Percentiles rank a stretch among this genome's conserved stretches.
These are phyloP conservation scores for Ormosia emarginata DNA, from an alignment of 306 rosid species.

Conservation along the genomic window DNA sequence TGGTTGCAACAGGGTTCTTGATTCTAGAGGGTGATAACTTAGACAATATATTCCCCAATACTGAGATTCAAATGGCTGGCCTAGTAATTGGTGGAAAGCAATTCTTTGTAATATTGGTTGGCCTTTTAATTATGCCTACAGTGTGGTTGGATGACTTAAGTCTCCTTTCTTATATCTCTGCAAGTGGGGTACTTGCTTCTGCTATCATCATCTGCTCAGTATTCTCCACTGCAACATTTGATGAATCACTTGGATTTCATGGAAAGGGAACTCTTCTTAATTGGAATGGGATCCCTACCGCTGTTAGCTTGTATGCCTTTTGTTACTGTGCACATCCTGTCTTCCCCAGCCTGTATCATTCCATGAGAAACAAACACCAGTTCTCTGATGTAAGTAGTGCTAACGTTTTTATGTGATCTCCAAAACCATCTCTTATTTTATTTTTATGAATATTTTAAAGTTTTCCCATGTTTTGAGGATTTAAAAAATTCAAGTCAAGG, in stretches of 20 bases:
- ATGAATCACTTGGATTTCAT: constrained; percentile 54
- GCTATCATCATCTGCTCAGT: constrained; percentile 54
- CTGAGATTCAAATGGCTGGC: constrained; percentile 37
- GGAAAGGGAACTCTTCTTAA: constrained; percentile 42
- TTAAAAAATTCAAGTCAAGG: no score
- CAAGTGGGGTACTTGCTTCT: constrained; percentile 85
- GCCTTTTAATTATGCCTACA: constrained; percentile 61
- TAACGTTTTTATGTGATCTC: not conserved
- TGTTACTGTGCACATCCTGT: constrained; percentile 90
- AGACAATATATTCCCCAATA: constrained; percentile 42
- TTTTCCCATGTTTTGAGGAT: not conserved
- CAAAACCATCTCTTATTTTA: not conserved
- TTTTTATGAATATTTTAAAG: not conserved
- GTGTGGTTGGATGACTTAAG: constrained; percentile 75
- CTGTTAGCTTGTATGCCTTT: constrained; percentile 74
- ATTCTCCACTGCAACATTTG: constrained; percentile 56
- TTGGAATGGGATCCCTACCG: constrained; percentile 63
- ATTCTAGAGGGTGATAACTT: constrained; percentile 88
- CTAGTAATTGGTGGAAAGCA: constrained; percentile 41
- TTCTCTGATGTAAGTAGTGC: constrained; percentile 70
- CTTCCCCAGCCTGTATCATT: constrained; percentile 75
- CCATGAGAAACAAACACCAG: constrained; percentile 73
- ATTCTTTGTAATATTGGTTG: constrained; percentile 51
- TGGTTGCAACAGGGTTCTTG: constrained; percentile 72
- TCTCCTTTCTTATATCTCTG: constrained; percentile 72